A percentile compares a stretch with the other conserved stretches of the same genome.
These are phyloP conservation scores for Coix lacrymajobi DNA, from an alignment of 176 grass and related monocot species.

Conservation along the genomic window DNA sequence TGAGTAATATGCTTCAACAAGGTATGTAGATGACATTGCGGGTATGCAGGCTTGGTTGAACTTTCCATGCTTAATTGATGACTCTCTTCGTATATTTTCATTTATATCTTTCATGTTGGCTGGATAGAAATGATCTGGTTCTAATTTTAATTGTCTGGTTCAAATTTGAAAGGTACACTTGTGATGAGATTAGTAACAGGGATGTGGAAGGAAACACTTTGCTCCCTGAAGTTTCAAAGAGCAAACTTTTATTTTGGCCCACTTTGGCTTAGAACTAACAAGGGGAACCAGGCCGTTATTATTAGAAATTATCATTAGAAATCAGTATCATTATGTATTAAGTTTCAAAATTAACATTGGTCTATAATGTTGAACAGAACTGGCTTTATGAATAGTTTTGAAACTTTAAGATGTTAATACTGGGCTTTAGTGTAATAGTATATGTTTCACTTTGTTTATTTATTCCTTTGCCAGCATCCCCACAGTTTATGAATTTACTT, in stretches of 20 bases:
- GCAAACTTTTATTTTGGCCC: background rate
- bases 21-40: slow-evolving; percentile 34
- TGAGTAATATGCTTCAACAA: slow-evolving; percentile 73
- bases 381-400: background rate
- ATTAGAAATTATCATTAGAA: too few species aligned
- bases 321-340: background rate
- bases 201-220: background rate
- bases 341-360: background rate
- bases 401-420: background rate
- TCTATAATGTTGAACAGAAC: slow-evolving; percentile 6
- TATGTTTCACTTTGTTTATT: background rate
- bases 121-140: background rate
- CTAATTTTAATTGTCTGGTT: background rate
- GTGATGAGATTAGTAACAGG: background rate
- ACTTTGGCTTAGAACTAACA: background rate
- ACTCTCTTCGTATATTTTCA: background rate
- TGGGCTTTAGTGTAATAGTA: background rate
- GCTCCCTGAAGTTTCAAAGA: background rate
- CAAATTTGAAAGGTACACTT: background rate
- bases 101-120: background rate
- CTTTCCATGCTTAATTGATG: background rate
- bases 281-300: background rate
- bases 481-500: slow-evolving; percentile 82
- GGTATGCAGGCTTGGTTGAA: background rate
- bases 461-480: slow-evolving; percentile 26